Base-by-base conservation (phyloP, 1,284 basidiomycete species). In the Ceratobasidium sp. region DNA sequence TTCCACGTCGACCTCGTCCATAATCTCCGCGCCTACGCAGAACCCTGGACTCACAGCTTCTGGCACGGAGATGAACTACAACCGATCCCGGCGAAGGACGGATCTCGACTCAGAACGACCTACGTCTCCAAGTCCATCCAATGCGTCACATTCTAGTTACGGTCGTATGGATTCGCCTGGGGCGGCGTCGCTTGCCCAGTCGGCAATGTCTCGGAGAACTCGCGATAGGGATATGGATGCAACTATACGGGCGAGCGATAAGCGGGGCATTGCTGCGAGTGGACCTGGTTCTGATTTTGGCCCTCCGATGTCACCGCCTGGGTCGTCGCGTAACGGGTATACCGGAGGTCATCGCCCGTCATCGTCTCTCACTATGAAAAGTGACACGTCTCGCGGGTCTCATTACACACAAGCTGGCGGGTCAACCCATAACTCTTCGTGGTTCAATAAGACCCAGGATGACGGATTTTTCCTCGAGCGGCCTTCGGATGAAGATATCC, bases 391-490 rank as follows among this genome's bases (percentile, higher is more conserved):
- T 79, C 86, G 91, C 35, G 81, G 83, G 56, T 92, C 92, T 20
- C 90, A 88, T 81, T 90, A 90, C 80, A 85, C 90, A 10, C 81
- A 89, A 61, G 92, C 91, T 6, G 80, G 89, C 66, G 84, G 86
- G 15, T 86, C 88, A 23, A 90, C 79, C 87, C 89, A 80, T 84
- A 86, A 80, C 85, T 85, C 63, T 82, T 84, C 13, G 82, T 85
- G 53, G 81, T 82, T 37, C 71, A 76, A 74, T 77, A 78, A 33
- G 61, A 31, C 45, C 31, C 69, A 49, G 54, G 77, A 69, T 56
- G 91, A 92, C 37, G 90, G 92, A 56, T 95, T 95, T 81, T 79
- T 86, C 76, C 93, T 94, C 77, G 89, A 90, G 7, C 88, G 92
- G 10, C 96, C 95, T 2, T 87, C 89, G 13, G 88, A 87, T 13